A percentile compares a stretch with the other conserved stretches of the same genome.
Conservation (phyloP, 768 basidiomycete species). For the Trametes meyenii region DNA sequence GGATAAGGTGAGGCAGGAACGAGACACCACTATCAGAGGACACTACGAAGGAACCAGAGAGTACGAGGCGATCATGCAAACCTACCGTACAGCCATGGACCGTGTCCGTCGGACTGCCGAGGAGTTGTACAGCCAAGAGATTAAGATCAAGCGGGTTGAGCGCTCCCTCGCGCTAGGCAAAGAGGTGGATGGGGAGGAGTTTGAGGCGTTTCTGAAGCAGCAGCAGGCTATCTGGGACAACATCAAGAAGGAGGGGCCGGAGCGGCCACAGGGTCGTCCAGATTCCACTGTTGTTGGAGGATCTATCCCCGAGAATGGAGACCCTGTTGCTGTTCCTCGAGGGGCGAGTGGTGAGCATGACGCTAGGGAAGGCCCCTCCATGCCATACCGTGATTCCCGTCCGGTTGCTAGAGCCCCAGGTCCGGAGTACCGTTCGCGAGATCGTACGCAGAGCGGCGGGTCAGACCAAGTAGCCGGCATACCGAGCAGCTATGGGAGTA, state of each 20-base stretch:
- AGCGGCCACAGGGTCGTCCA: slow-evolving; percentile 14
- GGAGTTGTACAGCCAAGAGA: slow-evolving; percentile 41
- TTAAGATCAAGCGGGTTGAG: slow-evolving; percentile 20
- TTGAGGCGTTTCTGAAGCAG: slow-evolving; percentile 38
- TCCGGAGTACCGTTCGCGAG: slow-evolving; percentile 16
- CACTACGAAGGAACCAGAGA: slow-evolving; percentile 37
- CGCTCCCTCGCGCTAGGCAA: slow-evolving; percentile 22
- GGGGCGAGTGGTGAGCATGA: slow-evolving; percentile 20
- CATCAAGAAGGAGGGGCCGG: slow-evolving; percentile 42
- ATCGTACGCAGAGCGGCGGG: slow-evolving; percentile 22
- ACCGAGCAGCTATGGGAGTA: slow-evolving; percentile 15
- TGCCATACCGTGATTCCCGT: slow-evolving; percentile 19
- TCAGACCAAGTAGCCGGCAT: slow-evolving; percentile 14
- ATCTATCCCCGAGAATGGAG: slow-evolving; percentile 16
- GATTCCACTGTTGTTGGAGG: slow-evolving; percentile 5
- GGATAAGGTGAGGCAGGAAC: slow-evolving; percentile 64
- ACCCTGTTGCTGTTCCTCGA: slow-evolving; percentile 9
- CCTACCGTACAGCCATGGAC: slow-evolving; percentile 46
- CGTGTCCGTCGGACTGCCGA: slow-evolving; percentile 48
- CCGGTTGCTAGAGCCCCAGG: slow-evolving; percentile 16
- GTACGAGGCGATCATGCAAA: slow-evolving; percentile 41
- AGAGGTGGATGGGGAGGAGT: slow-evolving; percentile 31
- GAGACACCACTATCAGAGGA: slow-evolving; percentile 50
- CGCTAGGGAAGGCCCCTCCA: slow-evolving; percentile 8
- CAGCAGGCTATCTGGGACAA: slow-evolving; percentile 51